These are phyloP conservation scores for Zanthoxylum bungeanum DNA, from an alignment of 345 rosid species.

Conservation along the genomic window DNA sequence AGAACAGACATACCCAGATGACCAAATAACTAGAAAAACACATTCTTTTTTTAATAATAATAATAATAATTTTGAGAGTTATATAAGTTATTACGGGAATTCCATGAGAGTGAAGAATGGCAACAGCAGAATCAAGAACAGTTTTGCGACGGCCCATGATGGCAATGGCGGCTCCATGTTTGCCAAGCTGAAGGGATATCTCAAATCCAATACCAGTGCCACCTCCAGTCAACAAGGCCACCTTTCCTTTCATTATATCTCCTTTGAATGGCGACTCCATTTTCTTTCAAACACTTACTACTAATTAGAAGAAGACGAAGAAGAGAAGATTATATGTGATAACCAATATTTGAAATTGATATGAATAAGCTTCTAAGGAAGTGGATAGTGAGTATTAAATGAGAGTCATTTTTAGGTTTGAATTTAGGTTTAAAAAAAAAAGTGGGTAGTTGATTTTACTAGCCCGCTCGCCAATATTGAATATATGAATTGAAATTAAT, in stretches of 20 bases:
- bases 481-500: too few species aligned
- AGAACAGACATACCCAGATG: neutral
- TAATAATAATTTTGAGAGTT: neutral
- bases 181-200: conserved; percentile 39
- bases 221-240: conserved; percentile 48
- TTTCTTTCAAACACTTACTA: too few species aligned
- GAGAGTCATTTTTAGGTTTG: too few species aligned
- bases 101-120: conserved; percentile 33
- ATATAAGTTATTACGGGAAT: conserved; percentile 27
- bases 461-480: too few species aligned
- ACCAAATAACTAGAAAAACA: neutral
- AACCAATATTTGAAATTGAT: too few species aligned
- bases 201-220: conserved; percentile 52
- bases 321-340: too few species aligned
- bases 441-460: too few species aligned
- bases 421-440: too few species aligned
- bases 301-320: too few species aligned
- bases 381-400: too few species aligned
- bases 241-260: conserved; percentile 42
- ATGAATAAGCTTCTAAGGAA: too few species aligned
- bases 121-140: conserved; percentile 38
- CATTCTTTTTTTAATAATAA: too few species aligned
- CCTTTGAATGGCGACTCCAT: conserved; percentile 47
- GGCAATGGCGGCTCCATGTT: conserved; percentile 51
- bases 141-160: conserved; percentile 47